phyloP scores from a whole-genome alignment of 1,139 yeast genomes.

The Yamadazyma membranifaciens region DNA sequence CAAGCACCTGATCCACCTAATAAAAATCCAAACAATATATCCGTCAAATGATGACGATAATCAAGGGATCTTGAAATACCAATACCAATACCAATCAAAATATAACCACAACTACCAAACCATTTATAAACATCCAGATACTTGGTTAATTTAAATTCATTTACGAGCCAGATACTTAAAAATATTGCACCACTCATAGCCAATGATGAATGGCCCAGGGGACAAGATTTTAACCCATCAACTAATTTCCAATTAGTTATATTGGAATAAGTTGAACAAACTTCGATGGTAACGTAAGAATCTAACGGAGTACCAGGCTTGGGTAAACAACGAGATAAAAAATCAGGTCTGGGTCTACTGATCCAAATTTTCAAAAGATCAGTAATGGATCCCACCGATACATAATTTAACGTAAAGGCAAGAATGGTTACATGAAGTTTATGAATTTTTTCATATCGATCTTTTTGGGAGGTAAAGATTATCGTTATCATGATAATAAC shows the following conservation, averaged over 20 bases:
- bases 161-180: slow-evolving; percentile 39
- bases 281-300: slow-evolving; percentile 32
- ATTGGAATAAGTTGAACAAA: slow-evolving; percentile 32
- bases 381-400: slow-evolving; percentile 26
- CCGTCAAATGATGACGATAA: slow-evolving; percentile 45
- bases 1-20: slow-evolving; percentile 25
- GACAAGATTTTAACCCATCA: slow-evolving; percentile 49
- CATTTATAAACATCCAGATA: slow-evolving; percentile 14
- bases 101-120: slow-evolving; percentile 21
- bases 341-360: slow-evolving; percentile 49
- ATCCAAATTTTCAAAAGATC: slow-evolving; percentile 47
- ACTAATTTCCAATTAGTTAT: slow-evolving; percentile 26
- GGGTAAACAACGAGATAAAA: slow-evolving; percentile 43
- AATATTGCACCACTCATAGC: slow-evolving; percentile 41
- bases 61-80: slow-evolving; percentile 43
- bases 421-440: slow-evolving; percentile 24
- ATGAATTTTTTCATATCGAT: slow-evolving; percentile 10
- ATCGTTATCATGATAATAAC: slow-evolving; percentile 14
- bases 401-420: slow-evolving; percentile 24
- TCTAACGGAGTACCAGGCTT: slow-evolving; percentile 26
- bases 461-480: slow-evolving; percentile 5
- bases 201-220: slow-evolving; percentile 47
- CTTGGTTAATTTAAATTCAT: slow-evolving; percentile 26
- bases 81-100: slow-evolving; percentile 33
- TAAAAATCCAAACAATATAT: slow-evolving; percentile 34